Base-by-base conservation (phyloP, 139 green algal species). In the Spirogloea muscicola region DNA sequence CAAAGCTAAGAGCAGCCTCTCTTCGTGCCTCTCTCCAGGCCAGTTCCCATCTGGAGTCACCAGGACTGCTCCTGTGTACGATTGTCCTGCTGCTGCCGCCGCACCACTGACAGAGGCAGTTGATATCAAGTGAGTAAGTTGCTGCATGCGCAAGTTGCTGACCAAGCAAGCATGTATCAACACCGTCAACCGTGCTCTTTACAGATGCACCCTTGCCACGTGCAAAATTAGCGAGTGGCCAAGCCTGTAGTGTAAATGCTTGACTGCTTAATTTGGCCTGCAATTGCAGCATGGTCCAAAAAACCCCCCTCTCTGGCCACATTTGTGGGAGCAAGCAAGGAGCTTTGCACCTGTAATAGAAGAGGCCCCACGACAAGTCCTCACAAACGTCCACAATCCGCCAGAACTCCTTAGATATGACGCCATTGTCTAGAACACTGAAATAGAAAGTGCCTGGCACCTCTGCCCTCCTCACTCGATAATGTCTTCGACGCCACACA, bases 351-450 rank as follows among this genome's bases (percentile, higher is more conserved):
- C 49, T 60, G 76, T 95, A 95, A 77, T 92, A 92, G 64, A 93
- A 93, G 5, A 96, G 68, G 1, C 68, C 87, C 86, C 85, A 96
- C 0, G 75, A 82, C 3, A 96, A 72, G 49, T 89, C 86, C 6
- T 96, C 91, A 1, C 84, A 73, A 40, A 83, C 90, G 76, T 97
- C 91, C 69, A 96, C 74, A 57, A 97, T 93, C 39, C 88, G 81
- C 92, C 92, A 96, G 62, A 86, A 92, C 83, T 95, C 87, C 16
- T 85, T 86, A 43, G 71, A 88, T 16, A 86, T 94, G 31, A 96
- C 91, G 16, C 93, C 94, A 67, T 98, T 98, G 85, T 98, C 94
- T 3, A 87, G 62, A 52, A 84, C 77, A 9, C 59, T 64, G 37
- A 84, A 79, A 29, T 48, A 63, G 58, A 84, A 84, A 21, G 74